Conservation (phyloP, 2,329 filamentous ascomycete genomes). For the Clonostachys sp. region DNA sequence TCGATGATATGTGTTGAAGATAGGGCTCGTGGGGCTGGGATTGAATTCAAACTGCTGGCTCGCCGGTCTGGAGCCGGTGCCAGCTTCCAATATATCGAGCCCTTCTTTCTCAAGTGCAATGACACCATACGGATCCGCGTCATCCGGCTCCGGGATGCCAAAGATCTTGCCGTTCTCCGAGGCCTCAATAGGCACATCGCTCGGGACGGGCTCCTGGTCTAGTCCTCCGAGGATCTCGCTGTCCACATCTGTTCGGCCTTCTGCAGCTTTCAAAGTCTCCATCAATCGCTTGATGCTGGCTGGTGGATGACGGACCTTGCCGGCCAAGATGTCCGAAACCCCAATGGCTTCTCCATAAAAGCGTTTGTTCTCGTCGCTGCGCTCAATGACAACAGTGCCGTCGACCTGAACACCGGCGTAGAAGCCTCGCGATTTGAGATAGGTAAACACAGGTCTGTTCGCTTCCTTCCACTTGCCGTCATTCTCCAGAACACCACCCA, state of each 20-base stretch:
- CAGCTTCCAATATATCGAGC: constrained; percentile 26
- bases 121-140: constrained; percentile 31
- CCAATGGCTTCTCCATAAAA: constrained; percentile 65
- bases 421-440: constrained; percentile 82
- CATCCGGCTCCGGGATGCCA: constrained; percentile 26
- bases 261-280: constrained; percentile 25
- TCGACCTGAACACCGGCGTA: constrained; percentile 85
- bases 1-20: constrained; percentile 7
- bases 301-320: constrained; percentile 25
- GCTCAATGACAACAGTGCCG: constrained; percentile 78
- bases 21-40: constrained; percentile 25
- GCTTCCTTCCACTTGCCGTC: constrained; percentile 43
- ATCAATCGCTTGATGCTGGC: constrained; percentile 18
- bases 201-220: constrained; percentile 24
- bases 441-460: constrained; percentile 46
- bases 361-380: constrained; percentile 76
- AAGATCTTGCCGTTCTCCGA: constrained; percentile 18
- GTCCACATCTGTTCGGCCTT: constrained; percentile 25
- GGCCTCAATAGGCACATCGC: constrained; percentile 23
- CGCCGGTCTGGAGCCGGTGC: constrained; percentile 22
- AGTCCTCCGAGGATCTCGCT: constrained; percentile 22
- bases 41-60: constrained; percentile 28
- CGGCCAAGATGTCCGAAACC: constrained; percentile 38
- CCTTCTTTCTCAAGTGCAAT: constrained; percentile 26
- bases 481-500: constrained; percentile 69